A percentile compares a stretch with the other conserved stretches of the same genome.
phyloP scores from a whole-genome alignment of 1,284 basidiomycete genomes.

The Moesziomyces sp. region DNA sequence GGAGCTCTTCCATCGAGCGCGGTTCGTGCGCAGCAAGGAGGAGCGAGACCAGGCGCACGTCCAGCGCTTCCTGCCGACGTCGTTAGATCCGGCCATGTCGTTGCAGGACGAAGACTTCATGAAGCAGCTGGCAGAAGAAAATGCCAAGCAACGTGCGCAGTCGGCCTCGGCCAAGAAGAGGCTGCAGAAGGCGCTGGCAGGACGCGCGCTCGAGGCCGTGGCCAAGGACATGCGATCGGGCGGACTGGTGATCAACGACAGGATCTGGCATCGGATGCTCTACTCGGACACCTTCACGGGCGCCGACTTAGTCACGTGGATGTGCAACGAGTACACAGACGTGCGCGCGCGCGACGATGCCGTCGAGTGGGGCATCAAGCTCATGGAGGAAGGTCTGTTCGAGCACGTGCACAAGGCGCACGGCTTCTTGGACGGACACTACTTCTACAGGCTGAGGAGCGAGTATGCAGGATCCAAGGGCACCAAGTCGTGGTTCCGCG shows the following conservation, averaged over 20 bases:
- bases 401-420: slow-evolving; percentile 62
- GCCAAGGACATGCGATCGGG: slow-evolving; percentile 58
- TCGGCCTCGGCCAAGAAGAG: slow-evolving; percentile 41
- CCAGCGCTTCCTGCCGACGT: slow-evolving; percentile 63
- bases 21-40: slow-evolving; percentile 41
- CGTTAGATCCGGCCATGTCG: slow-evolving; percentile 63
- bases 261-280: slow-evolving; percentile 63
- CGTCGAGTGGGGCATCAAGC: slow-evolving; percentile 51
- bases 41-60: slow-evolving; percentile 37
- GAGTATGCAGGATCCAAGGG: slow-evolving; percentile 35
- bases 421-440: slow-evolving; percentile 66
- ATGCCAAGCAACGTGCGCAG: slow-evolving; percentile 37
- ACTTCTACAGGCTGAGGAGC: slow-evolving; percentile 59
- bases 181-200: slow-evolving; percentile 27
- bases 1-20: slow-evolving; percentile 75
- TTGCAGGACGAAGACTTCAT: slow-evolving; percentile 63
- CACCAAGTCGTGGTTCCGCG: slow-evolving; percentile 42
- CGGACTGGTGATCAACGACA: slow-evolving; percentile 62
- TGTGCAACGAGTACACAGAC: slow-evolving; percentile 60
- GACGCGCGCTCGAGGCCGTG: slow-evolving; percentile 36
- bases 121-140: slow-evolving; percentile 54
- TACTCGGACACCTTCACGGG: slow-evolving; percentile 64
- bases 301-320: slow-evolving; percentile 64
- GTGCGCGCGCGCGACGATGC: slow-evolving; percentile 62
- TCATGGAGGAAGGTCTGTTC: slow-evolving; percentile 59